Conservation (phyloP, 2,329 filamentous ascomycete species). For the Fusarium newnesense region DNA sequence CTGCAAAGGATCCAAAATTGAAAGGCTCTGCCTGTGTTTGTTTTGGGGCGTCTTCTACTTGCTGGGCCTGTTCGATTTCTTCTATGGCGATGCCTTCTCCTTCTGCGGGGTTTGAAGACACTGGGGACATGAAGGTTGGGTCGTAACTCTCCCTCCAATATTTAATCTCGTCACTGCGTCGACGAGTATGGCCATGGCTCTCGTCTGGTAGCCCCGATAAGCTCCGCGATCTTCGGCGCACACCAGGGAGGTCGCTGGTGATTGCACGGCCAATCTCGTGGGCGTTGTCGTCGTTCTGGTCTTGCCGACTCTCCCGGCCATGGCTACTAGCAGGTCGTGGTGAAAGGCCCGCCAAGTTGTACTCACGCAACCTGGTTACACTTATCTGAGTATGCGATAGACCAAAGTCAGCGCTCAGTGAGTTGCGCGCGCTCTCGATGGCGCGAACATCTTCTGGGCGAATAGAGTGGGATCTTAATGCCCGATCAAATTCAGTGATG, state of each 20-base stretch:
- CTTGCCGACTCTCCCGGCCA: constrained; percentile 57
- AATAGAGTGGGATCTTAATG: constrained; percentile 70
- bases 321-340: constrained; percentile 71
- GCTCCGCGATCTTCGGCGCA: constrained; percentile 68
- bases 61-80: constrained; percentile 47
- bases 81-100: constrained; percentile 46
- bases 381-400: constrained; percentile 48
- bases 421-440: constrained; percentile 65
- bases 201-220: constrained; percentile 63
- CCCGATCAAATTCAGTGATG: constrained; percentile 69
- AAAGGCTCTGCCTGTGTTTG: constrained; percentile 62
- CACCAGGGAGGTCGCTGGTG: constrained; percentile 62
- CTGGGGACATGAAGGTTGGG: constrained; percentile 60
- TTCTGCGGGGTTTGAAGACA: constrained; percentile 59
- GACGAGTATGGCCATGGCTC: constrained; percentile 51
- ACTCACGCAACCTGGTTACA: constrained; percentile 46
- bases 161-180: constrained; percentile 71
- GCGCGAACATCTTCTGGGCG: constrained; percentile 65
- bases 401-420: constrained; percentile 58
- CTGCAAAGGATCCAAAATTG: constrained; percentile 61
- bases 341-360: constrained; percentile 64
- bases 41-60: constrained; percentile 46
- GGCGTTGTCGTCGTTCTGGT: constrained; percentile 55
- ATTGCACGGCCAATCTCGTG: constrained; percentile 71
- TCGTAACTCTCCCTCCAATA: constrained; percentile 72